A percentile compares a stretch with the other conserved stretches of the same genome.
Evolutionary conservation across 805 yeast genomes (phyloP).

Genomic region (Suhomyces sp.): DNA sequence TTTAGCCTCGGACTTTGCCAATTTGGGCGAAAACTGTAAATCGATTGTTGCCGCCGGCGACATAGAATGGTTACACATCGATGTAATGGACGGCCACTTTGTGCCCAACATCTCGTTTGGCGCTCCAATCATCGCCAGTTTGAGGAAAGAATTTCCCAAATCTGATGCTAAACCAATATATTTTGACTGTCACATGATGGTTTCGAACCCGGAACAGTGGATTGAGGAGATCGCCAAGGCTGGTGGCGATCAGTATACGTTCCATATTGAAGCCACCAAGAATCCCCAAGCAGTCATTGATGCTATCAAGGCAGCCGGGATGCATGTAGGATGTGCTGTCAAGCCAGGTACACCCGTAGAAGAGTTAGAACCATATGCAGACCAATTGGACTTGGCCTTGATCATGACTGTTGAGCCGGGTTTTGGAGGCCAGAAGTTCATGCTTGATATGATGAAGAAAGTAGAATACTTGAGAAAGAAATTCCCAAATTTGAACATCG

Average conservation of each 20-base stretch:
- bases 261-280: slow-evolving; percentile 90
- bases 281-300: slow-evolving; percentile 73
- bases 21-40: slow-evolving; percentile 84
- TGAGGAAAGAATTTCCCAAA: slow-evolving; percentile 76
- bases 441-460: slow-evolving; percentile 95
- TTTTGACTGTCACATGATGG: slow-evolving; percentile 99
- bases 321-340: slow-evolving; percentile 91
- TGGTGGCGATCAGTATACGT: slow-evolving; percentile 95
- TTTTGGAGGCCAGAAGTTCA: slow-evolving; percentile 96
- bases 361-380: slow-evolving; percentile 71
- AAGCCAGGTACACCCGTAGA: slow-evolving; percentile 92
- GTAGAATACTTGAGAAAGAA: slow-evolving; percentile 70
- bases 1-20: slow-evolving; percentile 87
- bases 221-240: slow-evolving; percentile 86
- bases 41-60: slow-evolving; percentile 71
- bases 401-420: slow-evolving; percentile 99
- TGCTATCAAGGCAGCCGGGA: slow-evolving; percentile 72
- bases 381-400: slow-evolving; percentile 85
- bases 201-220: slow-evolving; percentile 88
- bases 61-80: slow-evolving; percentile 97
- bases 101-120: slow-evolving; percentile 97
- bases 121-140: slow-evolving; percentile 77
- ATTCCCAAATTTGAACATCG: slow-evolving; percentile 80
- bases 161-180: slow-evolving; percentile 47
- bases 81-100: slow-evolving; percentile 98